Evolutionary conservation across 2,329 filamentous ascomycete species (phyloP).

Genomic region (Proliferodiscus dingleyae): DNA sequence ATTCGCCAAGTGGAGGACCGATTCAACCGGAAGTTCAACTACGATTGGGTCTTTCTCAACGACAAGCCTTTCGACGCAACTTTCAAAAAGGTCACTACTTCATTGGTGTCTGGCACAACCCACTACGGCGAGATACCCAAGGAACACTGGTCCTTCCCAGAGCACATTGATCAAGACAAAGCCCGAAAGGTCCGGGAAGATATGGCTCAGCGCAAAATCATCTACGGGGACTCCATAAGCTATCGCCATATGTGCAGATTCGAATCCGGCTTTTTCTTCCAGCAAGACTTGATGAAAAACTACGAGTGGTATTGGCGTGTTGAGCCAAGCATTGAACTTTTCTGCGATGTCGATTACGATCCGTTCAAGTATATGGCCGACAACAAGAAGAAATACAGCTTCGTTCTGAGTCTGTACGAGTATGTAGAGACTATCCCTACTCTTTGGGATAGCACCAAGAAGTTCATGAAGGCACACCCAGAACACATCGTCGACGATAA

Average conservation of each 20-base stretch:
- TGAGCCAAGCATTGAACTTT: constrained; percentile 93
- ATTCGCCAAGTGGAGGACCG: constrained; percentile 96
- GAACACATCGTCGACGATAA: constrained; percentile 83
- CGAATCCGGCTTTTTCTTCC: constrained; percentile 99
- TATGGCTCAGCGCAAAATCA: constrained; percentile 92
- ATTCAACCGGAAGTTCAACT: constrained; percentile 95
- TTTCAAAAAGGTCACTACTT: constrained; percentile 87
- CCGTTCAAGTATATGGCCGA: constrained; percentile 96
- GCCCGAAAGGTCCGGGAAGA: constrained; percentile 86
- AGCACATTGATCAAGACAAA: constrained; percentile 92
- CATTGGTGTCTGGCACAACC: constrained; percentile 88
- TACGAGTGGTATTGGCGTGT: constrained; percentile 99
- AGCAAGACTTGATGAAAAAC: constrained; percentile 84
- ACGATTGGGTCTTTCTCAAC: constrained; percentile 99
- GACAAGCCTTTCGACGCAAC: constrained; percentile 88
- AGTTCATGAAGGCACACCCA: constrained; percentile 85
- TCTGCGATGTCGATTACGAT: constrained; percentile 92
- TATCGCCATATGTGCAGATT: constrained; percentile 99
- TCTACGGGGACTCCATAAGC: constrained; percentile 94
- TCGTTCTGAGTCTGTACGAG: constrained; percentile 91
- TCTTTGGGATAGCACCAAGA: constrained; percentile 91
- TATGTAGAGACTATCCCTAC: constrained; percentile 93
- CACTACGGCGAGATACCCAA: constrained; percentile 83
- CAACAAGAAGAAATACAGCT: constrained; percentile 97
- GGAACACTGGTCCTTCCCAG: constrained; percentile 97